A percentile compares a stretch with the other conserved stretches of the same genome.
Conservation (phyloP, 169 alveolate species). For the Cryptosporidium tyzzeri region DNA sequence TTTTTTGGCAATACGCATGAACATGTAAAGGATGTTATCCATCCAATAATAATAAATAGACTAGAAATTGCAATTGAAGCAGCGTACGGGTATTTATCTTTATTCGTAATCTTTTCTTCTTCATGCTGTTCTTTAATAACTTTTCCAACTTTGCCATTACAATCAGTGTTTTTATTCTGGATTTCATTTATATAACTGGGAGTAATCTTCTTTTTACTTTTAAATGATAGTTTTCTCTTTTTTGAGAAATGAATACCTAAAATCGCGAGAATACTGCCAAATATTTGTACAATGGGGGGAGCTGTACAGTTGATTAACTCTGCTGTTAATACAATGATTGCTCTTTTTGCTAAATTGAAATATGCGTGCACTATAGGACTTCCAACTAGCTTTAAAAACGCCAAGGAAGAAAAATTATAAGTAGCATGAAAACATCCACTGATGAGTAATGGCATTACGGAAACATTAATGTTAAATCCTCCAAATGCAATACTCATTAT, state of each 20-base stretch:
- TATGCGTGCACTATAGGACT: conserved; percentile 75
- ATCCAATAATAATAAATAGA: conserved; percentile 43
- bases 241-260: conserved; percentile 75
- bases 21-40: conserved; percentile 49
- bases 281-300: conserved; percentile 66
- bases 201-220: neutral
- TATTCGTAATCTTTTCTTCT: neutral
- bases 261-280: conserved; percentile 72
- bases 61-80: conserved; percentile 72
- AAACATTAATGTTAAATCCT: conserved; percentile 21
- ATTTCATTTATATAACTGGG: conserved; percentile 1
- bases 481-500: conserved; percentile 38
- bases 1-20: conserved; percentile 50
- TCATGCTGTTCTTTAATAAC: neutral
- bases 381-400: conserved; percentile 70
- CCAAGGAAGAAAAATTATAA: conserved; percentile 75
- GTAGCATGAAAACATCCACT: conserved; percentile 76
- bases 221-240: conserved; percentile 13
- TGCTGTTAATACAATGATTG: conserved; percentile 74
- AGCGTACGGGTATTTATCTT: conserved; percentile 71
- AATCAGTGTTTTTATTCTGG: neutral
- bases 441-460: conserved; percentile 44
- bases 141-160: neutral
- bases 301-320: conserved; percentile 71
- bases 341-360: conserved; percentile 74